Base-by-base conservation (phyloP, 2,329 filamentous ascomycete genomes). In the Penicillium sp. region DNA sequence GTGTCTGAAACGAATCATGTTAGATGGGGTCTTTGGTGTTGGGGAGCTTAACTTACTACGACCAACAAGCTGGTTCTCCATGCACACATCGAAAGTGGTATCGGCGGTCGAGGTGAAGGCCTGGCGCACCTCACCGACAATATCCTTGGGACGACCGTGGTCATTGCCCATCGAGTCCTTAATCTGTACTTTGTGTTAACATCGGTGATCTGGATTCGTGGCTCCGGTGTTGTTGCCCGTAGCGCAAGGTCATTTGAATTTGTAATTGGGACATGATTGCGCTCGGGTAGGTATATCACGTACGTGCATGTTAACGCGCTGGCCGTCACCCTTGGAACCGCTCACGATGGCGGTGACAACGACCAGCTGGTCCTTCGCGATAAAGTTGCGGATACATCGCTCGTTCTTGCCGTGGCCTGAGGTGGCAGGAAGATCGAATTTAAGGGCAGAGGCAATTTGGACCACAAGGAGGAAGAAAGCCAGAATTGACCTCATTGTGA, bases 341-440 rank as follows among this genome's bases (percentile, higher is more conserved):
- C 88, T 86, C 55, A 96, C 84, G 58, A 87, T 96, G 54, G 93
- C 90, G 56, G 93, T 98, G 52, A 99, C 93, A 33, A 98, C 93
- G 43, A 99, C 95, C 64, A 99, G 81, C 63, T 95, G 96, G 73
- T 97, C 92, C 77, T 87, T 90, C 60, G 86, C 84, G 64, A 97
- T 93, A 76, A 97, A 99, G 81, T 99, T 99, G 75, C 93, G 87
- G 76, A 99, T 90, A 80, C 95, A 99, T 80, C 93, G 86, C 79
- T 93, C 90, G 71, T 88, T 85, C 68, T 88, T 86, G 74, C 84
- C 82, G 68, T 88, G 86, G 74, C 84, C 82, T 60, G 84, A 81
- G 57, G 78, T 76, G 45, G 92, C 91, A 68, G 85, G 78, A 60
- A 99, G 86, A 70, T 99, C 95, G 83, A 99, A 97, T 81, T 96